Conservation (phyloP, 805 yeast genomes). For the Wickerhamiella cacticola region DNA sequence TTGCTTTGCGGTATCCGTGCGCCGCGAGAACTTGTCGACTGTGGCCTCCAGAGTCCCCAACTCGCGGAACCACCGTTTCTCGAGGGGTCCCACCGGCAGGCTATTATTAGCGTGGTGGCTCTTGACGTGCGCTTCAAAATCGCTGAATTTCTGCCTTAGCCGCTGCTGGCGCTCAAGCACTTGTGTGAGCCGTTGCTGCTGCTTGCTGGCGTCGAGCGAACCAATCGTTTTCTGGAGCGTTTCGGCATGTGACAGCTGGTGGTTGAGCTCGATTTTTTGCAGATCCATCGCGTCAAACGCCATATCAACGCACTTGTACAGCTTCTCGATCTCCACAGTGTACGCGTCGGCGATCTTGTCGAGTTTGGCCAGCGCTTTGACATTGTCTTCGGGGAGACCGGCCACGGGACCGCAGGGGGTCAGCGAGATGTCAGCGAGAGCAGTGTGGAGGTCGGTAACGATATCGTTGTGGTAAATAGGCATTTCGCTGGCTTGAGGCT, state of each 20-base stretch:
- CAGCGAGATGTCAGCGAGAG: slow-evolving; percentile 6
- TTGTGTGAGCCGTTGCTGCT: not conserved
- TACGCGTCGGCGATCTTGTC: slow-evolving; percentile 19
- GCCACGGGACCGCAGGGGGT: slow-evolving; percentile 15
- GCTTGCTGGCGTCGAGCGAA: slow-evolving; percentile 10
- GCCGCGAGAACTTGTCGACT: not conserved
- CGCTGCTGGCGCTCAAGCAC: not conserved
- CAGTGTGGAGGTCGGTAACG: not conserved
- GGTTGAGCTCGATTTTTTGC: slow-evolving; percentile 34
- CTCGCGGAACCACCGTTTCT: slow-evolving; percentile 11
- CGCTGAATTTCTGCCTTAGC: not conserved
- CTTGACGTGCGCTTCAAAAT: not conserved
- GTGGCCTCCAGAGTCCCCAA: not conserved
- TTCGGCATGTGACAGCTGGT: slow-evolving; percentile 30
- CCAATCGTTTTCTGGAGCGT: slow-evolving; percentile 20
- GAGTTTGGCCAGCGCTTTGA: slow-evolving; percentile 21
- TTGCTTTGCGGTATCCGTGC: not conserved
- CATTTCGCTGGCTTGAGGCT: not conserved
- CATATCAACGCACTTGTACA: slow-evolving; percentile 30
- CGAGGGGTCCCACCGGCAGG: slow-evolving; percentile 6
- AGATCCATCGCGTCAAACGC: slow-evolving; percentile 31
- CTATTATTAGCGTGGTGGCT: not conserved
- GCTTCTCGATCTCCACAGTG: slow-evolving; percentile 22
- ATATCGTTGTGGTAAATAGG: not conserved
- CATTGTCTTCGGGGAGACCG: slow-evolving; percentile 21